phyloP scores from a whole-genome alignment of 352 stramenopile genomes.

The Saprolegnia parasitica region DNA sequence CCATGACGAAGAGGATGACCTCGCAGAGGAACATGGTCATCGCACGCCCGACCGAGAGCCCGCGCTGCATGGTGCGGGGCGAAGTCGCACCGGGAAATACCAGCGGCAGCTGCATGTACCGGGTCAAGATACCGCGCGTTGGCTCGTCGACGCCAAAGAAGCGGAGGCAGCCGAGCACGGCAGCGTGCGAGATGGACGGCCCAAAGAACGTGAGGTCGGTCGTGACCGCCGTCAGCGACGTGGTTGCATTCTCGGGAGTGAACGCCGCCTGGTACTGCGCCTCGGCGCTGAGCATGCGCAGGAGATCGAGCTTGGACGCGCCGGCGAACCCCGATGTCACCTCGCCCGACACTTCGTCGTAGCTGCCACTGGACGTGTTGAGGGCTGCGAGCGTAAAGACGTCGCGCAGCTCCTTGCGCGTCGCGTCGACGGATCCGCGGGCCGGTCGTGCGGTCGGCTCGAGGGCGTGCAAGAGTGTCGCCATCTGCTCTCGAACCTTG shows the following conservation, averaged over 20 bases:
- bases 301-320: not conserved
- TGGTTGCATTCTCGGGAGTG: not conserved
- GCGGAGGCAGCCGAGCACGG: conserved; percentile 37
- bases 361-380: not conserved
- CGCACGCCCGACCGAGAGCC: conserved; percentile 38
- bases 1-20: conserved; percentile 44
- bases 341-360: not conserved
- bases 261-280: conserved; percentile 34
- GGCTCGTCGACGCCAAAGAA: conserved; percentile 40
- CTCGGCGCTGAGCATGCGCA: conserved; percentile 37
- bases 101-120: conserved; percentile 43
- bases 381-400: conserved; percentile 19
- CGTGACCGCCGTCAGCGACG: conserved; percentile 37
- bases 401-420: conserved; percentile 9
- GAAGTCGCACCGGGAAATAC: conserved; percentile 35
- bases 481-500: conserved; percentile 32
- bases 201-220: conserved; percentile 54
- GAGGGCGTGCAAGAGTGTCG: conserved; percentile 34
- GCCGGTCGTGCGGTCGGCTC: not conserved
- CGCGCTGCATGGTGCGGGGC: conserved; percentile 38
- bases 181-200: conserved; percentile 39
- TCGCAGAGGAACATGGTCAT: conserved; percentile 43
- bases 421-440: conserved; percentile 4
- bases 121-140: conserved; percentile 35
- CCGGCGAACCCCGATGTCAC: not conserved